Conservation (phyloP, 176 grass and related monocot species). For the Microstegium vimineum region DNA sequence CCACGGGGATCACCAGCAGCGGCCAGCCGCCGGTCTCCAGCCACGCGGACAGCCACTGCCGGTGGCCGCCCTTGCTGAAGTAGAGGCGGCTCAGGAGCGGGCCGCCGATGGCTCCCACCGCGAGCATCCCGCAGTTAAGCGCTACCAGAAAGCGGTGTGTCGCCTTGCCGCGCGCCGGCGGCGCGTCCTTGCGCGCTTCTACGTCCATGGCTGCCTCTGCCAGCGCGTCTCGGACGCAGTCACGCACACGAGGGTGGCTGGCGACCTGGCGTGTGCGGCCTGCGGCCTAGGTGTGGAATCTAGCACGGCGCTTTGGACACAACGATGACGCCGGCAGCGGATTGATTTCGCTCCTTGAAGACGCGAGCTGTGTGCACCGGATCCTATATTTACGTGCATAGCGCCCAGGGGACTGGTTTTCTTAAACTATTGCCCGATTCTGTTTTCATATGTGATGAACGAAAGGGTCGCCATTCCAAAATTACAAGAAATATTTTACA, state of each 20-base stretch:
- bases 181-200: constrained; percentile 21
- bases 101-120: constrained; percentile 43
- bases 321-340: neutral
- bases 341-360: neutral
- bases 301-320: neutral
- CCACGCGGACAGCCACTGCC: constrained; percentile 55
- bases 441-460: neutral
- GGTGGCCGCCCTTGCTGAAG: constrained; percentile 55
- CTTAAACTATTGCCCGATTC: no score
- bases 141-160: constrained; percentile 31
- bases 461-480: neutral
- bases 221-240: neutral
- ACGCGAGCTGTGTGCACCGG: neutral
- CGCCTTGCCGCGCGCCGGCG: neutral
- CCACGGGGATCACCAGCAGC: constrained; percentile 41
- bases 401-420: neutral
- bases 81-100: constrained; percentile 68
- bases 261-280: neutral
- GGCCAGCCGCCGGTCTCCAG: constrained; percentile 69
- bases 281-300: neutral
- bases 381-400: neutral
- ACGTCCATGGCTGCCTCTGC: constrained; percentile 34
- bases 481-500: neutral
- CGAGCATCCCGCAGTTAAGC: constrained; percentile 51
- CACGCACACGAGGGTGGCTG: neutral